phyloP scores from a whole-genome alignment of 441 rosid genomes.

The Brassica balearica region DNA sequence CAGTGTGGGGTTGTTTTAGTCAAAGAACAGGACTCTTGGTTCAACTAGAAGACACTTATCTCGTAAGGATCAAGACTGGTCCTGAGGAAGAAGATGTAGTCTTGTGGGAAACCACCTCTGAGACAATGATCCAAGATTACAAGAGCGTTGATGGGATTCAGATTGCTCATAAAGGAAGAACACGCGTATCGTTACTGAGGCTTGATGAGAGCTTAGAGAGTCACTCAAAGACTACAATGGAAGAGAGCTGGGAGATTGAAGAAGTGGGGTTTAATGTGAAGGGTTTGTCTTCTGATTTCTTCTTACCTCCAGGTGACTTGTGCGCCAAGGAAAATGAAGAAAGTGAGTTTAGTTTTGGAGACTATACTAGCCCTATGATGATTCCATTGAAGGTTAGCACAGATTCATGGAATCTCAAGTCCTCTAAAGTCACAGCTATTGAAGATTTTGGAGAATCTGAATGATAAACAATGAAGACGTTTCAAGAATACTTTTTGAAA shows the following conservation, averaged over 20 bases:
- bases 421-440: constrained; percentile 2
- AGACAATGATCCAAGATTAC: constrained; percentile 74
- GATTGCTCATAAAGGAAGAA: constrained; percentile 79
- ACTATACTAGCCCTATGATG: constrained; percentile 38
- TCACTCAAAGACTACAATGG: constrained; percentile 83
- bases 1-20: constrained; percentile 83
- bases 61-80: constrained; percentile 59
- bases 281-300: constrained; percentile 85
- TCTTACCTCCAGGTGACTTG: constrained; percentile 83
- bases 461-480: constrained; percentile 33
- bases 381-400: constrained; percentile 57
- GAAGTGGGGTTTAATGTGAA: constrained; percentile 86
- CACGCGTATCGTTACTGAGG: constrained; percentile 65
- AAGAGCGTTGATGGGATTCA: constrained; percentile 77
- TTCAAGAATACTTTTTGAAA: constrained; percentile 32
- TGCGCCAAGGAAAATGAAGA: constrained; percentile 58
- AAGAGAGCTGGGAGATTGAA: constrained; percentile 87
- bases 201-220: constrained; percentile 67
- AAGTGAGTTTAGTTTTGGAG: constrained; percentile 32
- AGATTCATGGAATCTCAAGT: constrained; percentile 51
- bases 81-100: constrained; percentile 48
- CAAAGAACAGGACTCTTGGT: constrained; percentile 83
- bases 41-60: constrained; percentile 73
- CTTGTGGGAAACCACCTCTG: constrained; percentile 84
- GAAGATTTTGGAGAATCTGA: constrained; percentile 30